Base-by-base conservation (phyloP, 495 filamentous ascomycete species). In the Neurospora africana region DNA sequence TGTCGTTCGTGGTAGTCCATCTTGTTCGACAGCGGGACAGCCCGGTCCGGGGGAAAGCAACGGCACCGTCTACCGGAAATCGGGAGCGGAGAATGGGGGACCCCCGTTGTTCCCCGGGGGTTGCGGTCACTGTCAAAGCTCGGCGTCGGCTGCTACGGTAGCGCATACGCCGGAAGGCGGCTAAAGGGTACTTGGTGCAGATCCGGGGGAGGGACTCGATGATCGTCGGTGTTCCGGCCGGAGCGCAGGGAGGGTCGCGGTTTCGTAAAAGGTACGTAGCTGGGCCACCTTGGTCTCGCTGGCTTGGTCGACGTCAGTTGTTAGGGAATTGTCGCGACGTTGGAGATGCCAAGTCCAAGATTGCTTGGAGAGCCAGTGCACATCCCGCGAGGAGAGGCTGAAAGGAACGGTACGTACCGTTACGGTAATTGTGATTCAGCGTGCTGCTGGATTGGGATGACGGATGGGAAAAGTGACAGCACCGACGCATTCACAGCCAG, bases 1-100 rank as follows among this genome's bases (percentile, higher is more conserved):
- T 84, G 83, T 30, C 83, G 79, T 36, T 79, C 79, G 72, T 82
- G 80, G 71, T 85, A 81, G 65, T 84, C 82, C 82, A 84, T 83
- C 37, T 43, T 37, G 33, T 8, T 17, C 19, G 40, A 43, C 71
- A 37, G 35, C 53, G 65, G 44, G 21, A 67, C 53, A 61, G 33
- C 27, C 44, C 44, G 21, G 65, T 6, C 23, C 21, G 68, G 23
- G 13, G 17, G 30, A 5, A 5, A 3, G 7, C 11, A 30, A 58
- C 69, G 36, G 40, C 41, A 36, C 69, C 15, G 38, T 41, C 39
- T 35, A 47, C 41, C 38, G 15, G 23, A 47, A 70, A 70, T 30
- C 5, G 27, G 35, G 8, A 33, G 39, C 36, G 41, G 41, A 33
- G 41, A 47, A 53, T 70, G 30, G 13, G 21, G 17, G 15, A 43